These are phyloP conservation scores for Tetradesmus obliquus DNA, from an alignment of 139 green algal genomes.

Conservation along the genomic window DNA sequence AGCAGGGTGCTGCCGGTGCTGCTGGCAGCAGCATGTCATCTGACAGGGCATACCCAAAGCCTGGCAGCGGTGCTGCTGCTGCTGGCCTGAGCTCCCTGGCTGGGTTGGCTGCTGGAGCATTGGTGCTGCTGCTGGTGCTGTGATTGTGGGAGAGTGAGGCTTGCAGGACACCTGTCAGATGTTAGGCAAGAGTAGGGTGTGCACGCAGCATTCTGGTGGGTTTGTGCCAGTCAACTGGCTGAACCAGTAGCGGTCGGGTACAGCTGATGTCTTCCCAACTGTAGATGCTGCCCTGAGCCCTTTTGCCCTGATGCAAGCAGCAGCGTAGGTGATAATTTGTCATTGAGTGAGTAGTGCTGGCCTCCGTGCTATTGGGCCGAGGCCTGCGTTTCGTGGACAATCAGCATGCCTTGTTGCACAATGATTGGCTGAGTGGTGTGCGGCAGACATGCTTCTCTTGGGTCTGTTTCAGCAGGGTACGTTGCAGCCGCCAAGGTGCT, in stretches of 20 bases:
- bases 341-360: too few species aligned
- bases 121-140: not conserved
- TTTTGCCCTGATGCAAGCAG: not conserved
- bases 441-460: too few species aligned
- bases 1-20: not conserved
- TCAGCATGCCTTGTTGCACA: too few species aligned
- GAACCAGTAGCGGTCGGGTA: not conserved
- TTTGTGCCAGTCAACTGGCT: not conserved
- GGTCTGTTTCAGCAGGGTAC: too few species aligned
- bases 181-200: too few species aligned
- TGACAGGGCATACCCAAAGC: not conserved
- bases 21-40: not conserved
- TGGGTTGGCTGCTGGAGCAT: not conserved
- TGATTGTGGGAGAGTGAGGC: not conserved
- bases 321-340: too few species aligned
- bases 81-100: not conserved
- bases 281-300: not conserved
- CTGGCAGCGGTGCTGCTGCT: not conserved
- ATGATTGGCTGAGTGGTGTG: too few species aligned
- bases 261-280: not conserved
- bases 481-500: too few species aligned
- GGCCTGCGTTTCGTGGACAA: too few species aligned
- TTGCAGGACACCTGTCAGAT: not conserved
- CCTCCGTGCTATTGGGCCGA: too few species aligned
- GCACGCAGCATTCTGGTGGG: not conserved